phyloP scores from a whole-genome alignment of 495 filamentous ascomycete species.

The Hypoxylon lienhwacheense region DNA sequence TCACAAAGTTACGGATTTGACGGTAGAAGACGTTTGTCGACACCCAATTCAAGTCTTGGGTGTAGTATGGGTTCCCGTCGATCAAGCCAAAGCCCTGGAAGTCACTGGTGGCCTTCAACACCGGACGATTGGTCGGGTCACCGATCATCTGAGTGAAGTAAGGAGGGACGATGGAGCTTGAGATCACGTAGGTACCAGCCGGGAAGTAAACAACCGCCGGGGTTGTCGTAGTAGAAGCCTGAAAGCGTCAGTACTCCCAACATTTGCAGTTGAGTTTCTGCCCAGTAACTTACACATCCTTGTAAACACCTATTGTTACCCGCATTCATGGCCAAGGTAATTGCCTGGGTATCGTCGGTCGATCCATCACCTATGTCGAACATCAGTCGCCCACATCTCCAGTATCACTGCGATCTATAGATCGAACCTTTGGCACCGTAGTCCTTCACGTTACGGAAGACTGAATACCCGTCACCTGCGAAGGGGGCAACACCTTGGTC shows the following conservation, averaged over 20 bases:
- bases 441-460: conserved; percentile 64
- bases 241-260: not conserved
- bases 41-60: conserved; percentile 51
- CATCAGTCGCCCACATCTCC: conserved; percentile 15
- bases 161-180: conserved; percentile 62
- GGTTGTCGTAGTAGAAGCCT: conserved; percentile 69
- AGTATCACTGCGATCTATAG: not conserved
- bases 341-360: conserved; percentile 83
- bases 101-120: conserved; percentile 63
- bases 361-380: conserved; percentile 44
- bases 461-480: conserved; percentile 48
- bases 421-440: conserved; percentile 59
- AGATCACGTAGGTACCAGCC: conserved; percentile 72
- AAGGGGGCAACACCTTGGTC: conserved; percentile 54
- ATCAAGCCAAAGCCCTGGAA: conserved; percentile 69
- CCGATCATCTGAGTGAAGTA: conserved; percentile 72
- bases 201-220: conserved; percentile 80
- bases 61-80: conserved; percentile 70
- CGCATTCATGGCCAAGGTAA: conserved; percentile 76
- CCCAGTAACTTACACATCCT: conserved; percentile 53
- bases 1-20: conserved; percentile 74
- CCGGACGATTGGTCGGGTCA: conserved; percentile 63
- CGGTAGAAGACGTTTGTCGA: conserved; percentile 77
- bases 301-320: conserved; percentile 76
- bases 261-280: conserved; percentile 42